Base-by-base conservation (phyloP, 176 grass and related monocot species). In the Aegilops sharonensis region DNA sequence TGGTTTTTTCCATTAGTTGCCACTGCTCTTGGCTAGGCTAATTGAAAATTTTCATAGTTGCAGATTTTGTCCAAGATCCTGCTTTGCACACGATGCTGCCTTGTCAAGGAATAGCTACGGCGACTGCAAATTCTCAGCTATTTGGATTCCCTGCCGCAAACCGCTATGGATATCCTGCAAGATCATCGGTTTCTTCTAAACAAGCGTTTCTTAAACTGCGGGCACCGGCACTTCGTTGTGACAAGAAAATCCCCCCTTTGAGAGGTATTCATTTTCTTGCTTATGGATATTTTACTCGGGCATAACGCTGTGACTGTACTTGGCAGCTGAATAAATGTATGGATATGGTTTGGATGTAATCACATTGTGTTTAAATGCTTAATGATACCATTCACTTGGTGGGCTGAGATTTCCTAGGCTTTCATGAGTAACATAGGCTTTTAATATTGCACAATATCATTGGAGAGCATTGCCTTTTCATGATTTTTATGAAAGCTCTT, bases 211-310 rank as follows among this genome's bases (percentile, higher is more conserved):
- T 90, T 74, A 90, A 77, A 12, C 64, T 86, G 64, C 79, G 35
- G 42, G 23, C 39, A 32, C 31, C 84, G 27, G 40, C 84, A 42
- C 36, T 90, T 87, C 64, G 29, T 40, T 42, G 3, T 64, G 84
- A 78, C 29, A 78, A 86, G 42, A 79, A 82, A 64, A 29, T 8
- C 8, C 64, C 37, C 3, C 60, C 81, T 69, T 24, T 81, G 85
- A 79, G 85, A 87, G 89, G 85, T 91, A 88, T 61, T 67, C 11
- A 15, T 48, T 57, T 83, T 36, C 27, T 56, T 65, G 11, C 42
- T 78, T 67, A 34, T 5, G 43, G 14, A 18, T 27, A 27, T 45
- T 67, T 57, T 83, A 34, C n/a, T 83, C n/a, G 15, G 32, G 36
- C 15, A 27, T 60, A 54, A 77, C 5, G 5, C 48, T 57, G 29